Conservation (phyloP, 2,329 filamentous ascomycete species). For the Botrytis fragariae region DNA sequence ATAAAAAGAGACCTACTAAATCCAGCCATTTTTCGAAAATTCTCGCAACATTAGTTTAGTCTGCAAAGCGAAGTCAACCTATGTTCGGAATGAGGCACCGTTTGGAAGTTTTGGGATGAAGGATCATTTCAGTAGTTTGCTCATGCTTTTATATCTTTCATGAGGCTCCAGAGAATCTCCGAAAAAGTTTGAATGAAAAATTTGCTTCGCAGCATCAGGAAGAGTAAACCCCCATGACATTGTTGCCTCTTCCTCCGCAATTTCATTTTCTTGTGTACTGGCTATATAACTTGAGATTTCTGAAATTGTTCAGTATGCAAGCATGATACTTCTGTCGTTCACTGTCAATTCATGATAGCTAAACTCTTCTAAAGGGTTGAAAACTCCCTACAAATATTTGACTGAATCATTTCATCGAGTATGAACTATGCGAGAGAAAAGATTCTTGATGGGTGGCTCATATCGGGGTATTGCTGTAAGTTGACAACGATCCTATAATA, state of each 20-base stretch:
- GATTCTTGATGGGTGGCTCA: neutral
- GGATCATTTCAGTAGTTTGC: neutral
- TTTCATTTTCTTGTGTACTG: neutral
- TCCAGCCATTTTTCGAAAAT: neutral
- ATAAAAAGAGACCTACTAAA: neutral
- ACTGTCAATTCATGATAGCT: neutral
- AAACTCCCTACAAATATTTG: neutral
- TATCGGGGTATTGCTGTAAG: neutral
- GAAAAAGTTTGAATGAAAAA: accelerated
- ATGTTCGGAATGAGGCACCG: accelerated
- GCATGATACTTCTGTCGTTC: too few species aligned
- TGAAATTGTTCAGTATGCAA: neutral
- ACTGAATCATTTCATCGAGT: neutral
- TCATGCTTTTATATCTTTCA: neutral
- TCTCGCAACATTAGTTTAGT: neutral
- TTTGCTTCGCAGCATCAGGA: neutral
- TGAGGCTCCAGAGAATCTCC: neutral
- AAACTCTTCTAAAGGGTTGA: neutral
- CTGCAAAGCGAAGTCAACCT: neutral
- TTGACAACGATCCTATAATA: neutral
- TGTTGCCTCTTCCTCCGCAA: neutral
- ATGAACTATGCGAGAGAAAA: neutral
- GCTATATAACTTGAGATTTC: neutral
- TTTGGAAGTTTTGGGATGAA: neutral
- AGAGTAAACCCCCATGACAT: neutral